Conservation (phyloP, 805 yeast genomes). For the Lipomyces yamadae region DNA sequence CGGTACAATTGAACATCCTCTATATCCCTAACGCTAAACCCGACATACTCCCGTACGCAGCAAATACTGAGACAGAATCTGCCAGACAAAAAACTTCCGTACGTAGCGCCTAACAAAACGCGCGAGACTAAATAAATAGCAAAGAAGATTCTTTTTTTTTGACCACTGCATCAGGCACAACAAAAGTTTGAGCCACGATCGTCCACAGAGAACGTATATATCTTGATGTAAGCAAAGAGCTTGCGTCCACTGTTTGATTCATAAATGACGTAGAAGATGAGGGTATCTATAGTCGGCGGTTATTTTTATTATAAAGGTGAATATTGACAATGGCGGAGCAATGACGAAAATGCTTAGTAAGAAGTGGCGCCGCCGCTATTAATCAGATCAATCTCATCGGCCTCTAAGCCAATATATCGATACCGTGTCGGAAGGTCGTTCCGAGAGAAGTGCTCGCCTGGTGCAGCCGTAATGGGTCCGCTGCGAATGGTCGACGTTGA, state of each 20-base stretch:
- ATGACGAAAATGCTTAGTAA: slow-evolving; percentile 1
- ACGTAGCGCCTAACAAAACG: not conserved
- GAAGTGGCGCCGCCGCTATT: slow-evolving; percentile 77
- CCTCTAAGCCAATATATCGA: slow-evolving; percentile 67
- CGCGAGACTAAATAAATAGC: not conserved
- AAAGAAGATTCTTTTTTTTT: not conserved
- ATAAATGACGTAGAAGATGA: too few relatives aligned
- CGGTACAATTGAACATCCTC: too few relatives aligned
- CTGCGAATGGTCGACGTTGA: slow-evolving; percentile 32
- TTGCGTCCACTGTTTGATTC: not conserved
- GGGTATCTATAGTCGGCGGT: not conserved
- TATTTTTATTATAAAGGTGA: not conserved
- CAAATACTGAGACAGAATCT: not conserved
- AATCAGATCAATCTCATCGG: slow-evolving; percentile 73
- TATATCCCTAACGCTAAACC: not conserved
- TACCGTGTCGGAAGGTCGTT: slow-evolving; percentile 73
- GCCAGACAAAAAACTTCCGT: not conserved
- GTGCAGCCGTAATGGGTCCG: slow-evolving; percentile 37
- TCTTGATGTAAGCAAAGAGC: not conserved
- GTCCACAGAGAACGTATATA: not conserved
- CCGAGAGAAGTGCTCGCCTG: slow-evolving; percentile 53
- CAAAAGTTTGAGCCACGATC: not conserved
- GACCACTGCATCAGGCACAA: not conserved
- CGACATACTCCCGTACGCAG: not conserved
- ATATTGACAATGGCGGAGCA: not conserved